Evolutionary conservation across 805 yeast species (phyloP), one percentile per base, ranked within the genome.

Genomic region (Ogataea ganodermae): DNA sequence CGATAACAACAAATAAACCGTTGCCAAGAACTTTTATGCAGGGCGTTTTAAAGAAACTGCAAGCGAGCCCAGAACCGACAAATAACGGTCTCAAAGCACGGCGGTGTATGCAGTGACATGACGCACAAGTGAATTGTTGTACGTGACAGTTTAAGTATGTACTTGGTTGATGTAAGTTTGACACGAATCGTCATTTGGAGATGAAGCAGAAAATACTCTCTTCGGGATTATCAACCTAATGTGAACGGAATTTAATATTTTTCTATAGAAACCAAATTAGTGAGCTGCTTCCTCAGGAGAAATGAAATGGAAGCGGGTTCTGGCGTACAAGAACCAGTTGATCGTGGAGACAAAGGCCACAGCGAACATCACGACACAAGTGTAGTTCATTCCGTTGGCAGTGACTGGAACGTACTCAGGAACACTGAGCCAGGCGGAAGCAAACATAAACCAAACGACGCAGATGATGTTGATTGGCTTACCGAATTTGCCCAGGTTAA

Each of bases 381-480:
- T 58, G 43, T 59, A 59, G 35, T 60, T 60, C 63, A 60, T 59
- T 17, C 42, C 52, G 30, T 45, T 47, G 13, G 56, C 35, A 8
- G 51, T 47, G 1, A 58, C 62, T 0, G 63, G 63, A n/a, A 45
- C 42, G 18, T 47, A 44, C 2, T 38, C 9, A 2, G 60, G 58
- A 41, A 58, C 56, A 39, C 53, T 52, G 14, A 58, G 45, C 62
- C 61, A 59, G 1, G 55, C 51, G 47, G 55, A 49, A 26, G 55
- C 52, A 45, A 60, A 58, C 23, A 55, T 49, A 22, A 48, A 53
- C 62, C 65, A 60, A 21, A 47, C 6, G 2, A 56, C 52, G 1
- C 59, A 37, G 16, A 60, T 52, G 5, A 56, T 37, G 44, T 60
- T 58, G 35, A 59, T 36, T 1, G 48, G 43, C 35, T 53, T 32